Conservation (phyloP, 129 eudicot genomes). For the Helianthus annuus region DNA sequence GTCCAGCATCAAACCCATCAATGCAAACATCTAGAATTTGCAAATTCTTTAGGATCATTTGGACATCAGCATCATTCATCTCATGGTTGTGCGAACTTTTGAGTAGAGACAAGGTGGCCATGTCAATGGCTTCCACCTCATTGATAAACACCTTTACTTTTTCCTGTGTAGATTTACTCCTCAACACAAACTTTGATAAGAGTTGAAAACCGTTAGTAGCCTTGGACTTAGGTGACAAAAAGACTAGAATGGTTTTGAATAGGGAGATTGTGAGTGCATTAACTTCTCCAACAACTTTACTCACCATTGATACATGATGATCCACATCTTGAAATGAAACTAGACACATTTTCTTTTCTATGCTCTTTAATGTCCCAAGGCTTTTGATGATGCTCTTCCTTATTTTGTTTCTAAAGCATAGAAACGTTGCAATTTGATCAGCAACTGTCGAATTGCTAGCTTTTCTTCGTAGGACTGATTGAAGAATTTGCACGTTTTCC, state of each 20-base stretch:
- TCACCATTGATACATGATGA: constrained; percentile 24
- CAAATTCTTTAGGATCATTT: constrained; percentile 4
- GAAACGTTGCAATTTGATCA: constrained; percentile 24
- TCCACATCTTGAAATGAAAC: constrained; percentile 10
- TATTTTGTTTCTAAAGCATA: constrained; percentile 39
- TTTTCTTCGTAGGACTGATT: constrained; percentile 49
- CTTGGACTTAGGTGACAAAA: constrained; percentile 18
- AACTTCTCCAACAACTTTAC: constrained; percentile 34
- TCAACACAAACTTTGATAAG: constrained; percentile 16
- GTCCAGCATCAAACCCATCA: constrained; percentile 17
- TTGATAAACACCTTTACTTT: background rate
- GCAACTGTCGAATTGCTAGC: constrained; percentile 28
- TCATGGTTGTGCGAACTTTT: background rate
- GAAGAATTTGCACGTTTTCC: constrained; percentile 48
- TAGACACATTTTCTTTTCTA: constrained; percentile 34
- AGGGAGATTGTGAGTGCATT: constrained; percentile 20
- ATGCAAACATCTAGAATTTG: constrained; percentile 21
- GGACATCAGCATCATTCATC: constrained; percentile 19
- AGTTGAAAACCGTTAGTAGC: background rate
- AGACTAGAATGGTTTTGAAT: constrained; percentile 32
- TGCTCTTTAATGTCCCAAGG: constrained; percentile 35
- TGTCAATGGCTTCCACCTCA: constrained; percentile 25
- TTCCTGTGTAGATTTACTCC: background rate
- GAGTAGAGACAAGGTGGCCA: constrained; percentile 6
- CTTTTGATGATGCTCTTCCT: constrained; percentile 37